Conservation (phyloP, 225 moss, liverwort and hornwort species). For the Physcomitrium patens region DNA sequence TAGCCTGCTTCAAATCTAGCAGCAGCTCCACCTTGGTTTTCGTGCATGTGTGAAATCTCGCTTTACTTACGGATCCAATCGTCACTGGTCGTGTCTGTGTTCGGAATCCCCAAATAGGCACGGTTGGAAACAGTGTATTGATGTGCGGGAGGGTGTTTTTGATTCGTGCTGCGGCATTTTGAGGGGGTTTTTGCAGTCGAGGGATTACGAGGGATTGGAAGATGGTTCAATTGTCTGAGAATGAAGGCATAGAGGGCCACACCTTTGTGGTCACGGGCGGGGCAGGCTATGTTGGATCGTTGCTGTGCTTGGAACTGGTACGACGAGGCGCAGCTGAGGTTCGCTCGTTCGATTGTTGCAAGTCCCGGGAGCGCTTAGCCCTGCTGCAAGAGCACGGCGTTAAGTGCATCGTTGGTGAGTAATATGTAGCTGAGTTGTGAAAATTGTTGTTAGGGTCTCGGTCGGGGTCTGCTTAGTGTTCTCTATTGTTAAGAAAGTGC, state of each 20-base stretch:
- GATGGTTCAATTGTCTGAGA: conserved; percentile 84
- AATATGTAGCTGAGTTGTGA: background rate
- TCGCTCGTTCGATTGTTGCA: conserved; percentile 58
- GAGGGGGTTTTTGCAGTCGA: background rate
- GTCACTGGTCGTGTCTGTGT: background rate
- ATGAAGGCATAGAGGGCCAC: conserved; percentile 78
- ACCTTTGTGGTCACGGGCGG: conserved; percentile 87
- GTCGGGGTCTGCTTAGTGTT: conserved; percentile 23
- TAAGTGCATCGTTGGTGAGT: conserved; percentile 65
- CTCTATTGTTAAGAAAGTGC: background rate
- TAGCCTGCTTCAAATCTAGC: conserved; percentile 7
- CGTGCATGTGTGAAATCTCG: background rate
- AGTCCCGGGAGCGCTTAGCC: conserved; percentile 47
- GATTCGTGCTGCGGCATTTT: conserved; percentile 6
- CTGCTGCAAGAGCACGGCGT: conserved; percentile 60
- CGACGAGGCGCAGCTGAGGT: conserved; percentile 85
- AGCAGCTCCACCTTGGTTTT: background rate
- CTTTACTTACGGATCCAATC: background rate
- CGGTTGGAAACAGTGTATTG: conserved; percentile 16
- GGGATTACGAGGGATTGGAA: conserved; percentile 13
- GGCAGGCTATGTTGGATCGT: conserved; percentile 70
- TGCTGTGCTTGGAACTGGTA: conserved; percentile 78
- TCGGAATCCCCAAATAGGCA: background rate
- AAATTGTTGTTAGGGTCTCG: conserved; percentile 27
- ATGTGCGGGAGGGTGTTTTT: conserved; percentile 14